Percentiles rank a stretch among this genome's conserved stretches.
Conservation (phyloP, 495 filamentous ascomycete genomes). For the Annulohypoxylon nitens region DNA sequence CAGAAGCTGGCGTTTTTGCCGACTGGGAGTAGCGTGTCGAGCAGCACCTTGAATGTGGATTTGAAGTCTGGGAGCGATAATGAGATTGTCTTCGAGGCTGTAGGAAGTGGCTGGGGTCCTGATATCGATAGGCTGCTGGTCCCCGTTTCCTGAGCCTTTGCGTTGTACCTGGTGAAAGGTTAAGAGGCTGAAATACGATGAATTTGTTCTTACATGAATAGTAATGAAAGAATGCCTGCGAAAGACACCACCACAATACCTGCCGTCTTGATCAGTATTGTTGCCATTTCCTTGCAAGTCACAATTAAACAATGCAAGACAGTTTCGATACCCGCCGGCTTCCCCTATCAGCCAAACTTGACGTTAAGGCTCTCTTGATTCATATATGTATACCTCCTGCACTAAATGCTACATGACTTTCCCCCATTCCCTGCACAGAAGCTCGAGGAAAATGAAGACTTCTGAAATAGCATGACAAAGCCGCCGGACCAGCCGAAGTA, state of each 20-base stretch:
- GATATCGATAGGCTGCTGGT: slow-evolving; percentile 70
- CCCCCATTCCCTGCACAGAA: slow-evolving; percentile 22
- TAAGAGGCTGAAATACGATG: neutral
- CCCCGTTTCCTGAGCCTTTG: slow-evolving; percentile 52
- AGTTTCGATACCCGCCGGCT: neutral
- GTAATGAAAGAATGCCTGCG: neutral
- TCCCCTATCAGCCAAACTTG: slow-evolving; percentile 14
- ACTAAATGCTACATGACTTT: slow-evolving; percentile 29
- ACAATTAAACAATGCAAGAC: neutral
- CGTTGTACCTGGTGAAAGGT: neutral
- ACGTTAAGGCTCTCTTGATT: slow-evolving; percentile 32
- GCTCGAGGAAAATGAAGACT: slow-evolving; percentile 30
- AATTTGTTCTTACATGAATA: slow-evolving; percentile 9
- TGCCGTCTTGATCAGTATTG: neutral
- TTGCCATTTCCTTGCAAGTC: neutral
- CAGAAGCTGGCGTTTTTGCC: slow-evolving; percentile 65
- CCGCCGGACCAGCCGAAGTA: slow-evolving; percentile 52
- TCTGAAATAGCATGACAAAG: slow-evolving; percentile 38
- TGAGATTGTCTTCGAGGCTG: slow-evolving; percentile 62
- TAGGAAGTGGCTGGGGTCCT: slow-evolving; percentile 64
- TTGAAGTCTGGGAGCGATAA: slow-evolving; percentile 60
- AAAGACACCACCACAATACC: neutral
- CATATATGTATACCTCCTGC: slow-evolving; percentile 37
- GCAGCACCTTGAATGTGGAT: slow-evolving; percentile 56
- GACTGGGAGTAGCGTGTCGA: slow-evolving; percentile 52